Conservation (phyloP, 192 early-diverging fungal genomes). For the Dimargaris verticillata region DNA sequence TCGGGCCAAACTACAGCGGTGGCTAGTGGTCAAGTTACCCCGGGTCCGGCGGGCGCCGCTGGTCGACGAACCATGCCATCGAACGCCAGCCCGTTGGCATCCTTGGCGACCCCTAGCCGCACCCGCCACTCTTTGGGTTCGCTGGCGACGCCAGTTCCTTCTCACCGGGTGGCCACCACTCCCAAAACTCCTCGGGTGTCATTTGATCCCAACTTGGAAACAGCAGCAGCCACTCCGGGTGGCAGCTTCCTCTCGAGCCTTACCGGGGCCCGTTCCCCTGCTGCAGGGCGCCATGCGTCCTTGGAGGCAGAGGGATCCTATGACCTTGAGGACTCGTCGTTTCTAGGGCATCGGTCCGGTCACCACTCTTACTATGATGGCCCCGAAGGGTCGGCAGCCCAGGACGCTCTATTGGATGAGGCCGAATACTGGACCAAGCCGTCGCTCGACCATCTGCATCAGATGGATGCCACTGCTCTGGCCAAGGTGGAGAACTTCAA, state of each 20-base stretch:
- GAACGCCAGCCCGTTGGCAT: neutral
- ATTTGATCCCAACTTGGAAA: slow-evolving; percentile 8
- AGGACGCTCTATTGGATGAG: neutral
- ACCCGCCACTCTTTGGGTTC: too few species aligned
- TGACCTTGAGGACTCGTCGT: too few species aligned
- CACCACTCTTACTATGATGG: too few species aligned
- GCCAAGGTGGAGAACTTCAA: slow-evolving; percentile 54
- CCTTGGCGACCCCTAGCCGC: neutral
- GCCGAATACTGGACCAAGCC: slow-evolving; percentile 60
- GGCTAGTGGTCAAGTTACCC: slow-evolving; percentile 5
- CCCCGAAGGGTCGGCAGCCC: too few species aligned
- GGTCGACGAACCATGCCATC: neutral
- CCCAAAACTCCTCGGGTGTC: slow-evolving; percentile 4
- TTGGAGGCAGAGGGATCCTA: too few species aligned
- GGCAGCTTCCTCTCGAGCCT: slow-evolving; percentile 1
- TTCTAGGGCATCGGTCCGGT: too few species aligned
- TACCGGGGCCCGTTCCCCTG: neutral
- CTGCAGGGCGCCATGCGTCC: neutral
- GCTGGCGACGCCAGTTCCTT: too few species aligned
- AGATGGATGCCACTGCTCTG: slow-evolving; percentile 50
- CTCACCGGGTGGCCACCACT: neutral
- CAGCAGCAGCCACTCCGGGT: neutral
- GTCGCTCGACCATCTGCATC: slow-evolving; percentile 45
- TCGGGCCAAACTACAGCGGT: slow-evolving; percentile 9
- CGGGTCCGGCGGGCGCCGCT: neutral